Conservation (phyloP, 305 asterid genomes). For the Fraxinus albicans region DNA sequence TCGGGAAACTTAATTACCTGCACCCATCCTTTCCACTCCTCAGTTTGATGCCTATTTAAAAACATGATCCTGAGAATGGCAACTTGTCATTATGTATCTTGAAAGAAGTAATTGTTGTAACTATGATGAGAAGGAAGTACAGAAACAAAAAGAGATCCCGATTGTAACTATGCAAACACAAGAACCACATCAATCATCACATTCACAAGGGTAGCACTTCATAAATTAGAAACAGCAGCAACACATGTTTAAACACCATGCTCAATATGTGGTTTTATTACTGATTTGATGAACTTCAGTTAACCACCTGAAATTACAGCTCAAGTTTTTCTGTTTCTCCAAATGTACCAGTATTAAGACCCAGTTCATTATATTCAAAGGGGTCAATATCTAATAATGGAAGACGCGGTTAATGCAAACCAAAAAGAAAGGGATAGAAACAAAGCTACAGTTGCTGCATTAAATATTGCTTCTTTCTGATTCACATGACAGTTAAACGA, state of each 20-base stretch:
- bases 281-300: background rate
- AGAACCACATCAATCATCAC: conserved; percentile 13
- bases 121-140: conserved; percentile 82
- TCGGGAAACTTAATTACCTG: conserved; percentile 47
- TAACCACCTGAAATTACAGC: background rate
- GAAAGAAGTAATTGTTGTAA: conserved; percentile 75
- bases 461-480: background rate
- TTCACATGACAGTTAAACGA: background rate
- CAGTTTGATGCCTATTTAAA: conserved; percentile 89
- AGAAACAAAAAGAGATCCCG: conserved; percentile 87
- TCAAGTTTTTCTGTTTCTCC: background rate
- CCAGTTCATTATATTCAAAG: background rate
- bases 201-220: conserved; percentile 5
- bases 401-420: background rate
- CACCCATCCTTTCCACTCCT: conserved; percentile 99
- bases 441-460: background rate
- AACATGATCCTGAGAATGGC: conserved; percentile 73
- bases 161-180: conserved; percentile 62
- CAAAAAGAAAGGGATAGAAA: background rate
- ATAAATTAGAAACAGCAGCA: background rate
- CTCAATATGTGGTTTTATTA: background rate
- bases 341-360: background rate
- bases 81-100: conserved; percentile 82
- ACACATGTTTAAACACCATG: background rate
- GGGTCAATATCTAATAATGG: background rate